Conservation (phyloP, 768 basidiomycete species). For the Cystofilobasidium bisporidii region DNA sequence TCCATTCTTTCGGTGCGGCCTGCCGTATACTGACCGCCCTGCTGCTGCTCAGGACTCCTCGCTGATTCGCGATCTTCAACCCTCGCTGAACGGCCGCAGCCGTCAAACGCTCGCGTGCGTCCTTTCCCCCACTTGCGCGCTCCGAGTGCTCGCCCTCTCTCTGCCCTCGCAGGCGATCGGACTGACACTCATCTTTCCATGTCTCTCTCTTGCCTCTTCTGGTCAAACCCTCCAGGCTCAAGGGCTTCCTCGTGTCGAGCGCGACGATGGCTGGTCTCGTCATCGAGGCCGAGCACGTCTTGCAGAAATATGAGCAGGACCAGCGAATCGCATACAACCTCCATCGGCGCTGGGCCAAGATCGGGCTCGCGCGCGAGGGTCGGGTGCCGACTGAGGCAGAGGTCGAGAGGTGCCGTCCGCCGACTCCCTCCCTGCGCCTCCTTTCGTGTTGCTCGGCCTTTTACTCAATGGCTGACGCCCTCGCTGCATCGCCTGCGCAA, state of each 20-base stretch:
- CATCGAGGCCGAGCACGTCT: constrained; percentile 14
- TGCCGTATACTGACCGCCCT: background rate
- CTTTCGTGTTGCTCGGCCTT: no score
- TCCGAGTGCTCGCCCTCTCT: background rate
- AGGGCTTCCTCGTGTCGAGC: constrained; percentile 21
- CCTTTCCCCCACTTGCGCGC: background rate
- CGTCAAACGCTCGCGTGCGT: constrained; percentile 19
- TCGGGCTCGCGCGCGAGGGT: constrained; percentile 5
- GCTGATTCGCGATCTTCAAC: background rate
- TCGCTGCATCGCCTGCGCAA: no score
- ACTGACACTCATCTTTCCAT: no score
- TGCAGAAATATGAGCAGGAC: constrained; percentile 23
- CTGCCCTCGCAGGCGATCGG: background rate
- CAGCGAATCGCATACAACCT: constrained; percentile 13
- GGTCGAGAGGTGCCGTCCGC: background rate
- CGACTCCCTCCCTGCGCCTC: no score
- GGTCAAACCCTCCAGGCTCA: background rate
- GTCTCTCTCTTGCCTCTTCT: no score
- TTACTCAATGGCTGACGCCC: no score
- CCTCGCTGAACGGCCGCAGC: background rate
- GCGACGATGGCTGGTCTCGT: constrained; percentile 20
- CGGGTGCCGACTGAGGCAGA: constrained; percentile 1
- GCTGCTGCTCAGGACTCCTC: background rate
- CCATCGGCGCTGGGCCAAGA: constrained; percentile 14
- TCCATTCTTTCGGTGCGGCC: constrained; percentile 21